These are phyloP conservation scores for Plasmodium cynomolgi DNA, from an alignment of 169 alveolate species.

Conservation along the genomic window DNA sequence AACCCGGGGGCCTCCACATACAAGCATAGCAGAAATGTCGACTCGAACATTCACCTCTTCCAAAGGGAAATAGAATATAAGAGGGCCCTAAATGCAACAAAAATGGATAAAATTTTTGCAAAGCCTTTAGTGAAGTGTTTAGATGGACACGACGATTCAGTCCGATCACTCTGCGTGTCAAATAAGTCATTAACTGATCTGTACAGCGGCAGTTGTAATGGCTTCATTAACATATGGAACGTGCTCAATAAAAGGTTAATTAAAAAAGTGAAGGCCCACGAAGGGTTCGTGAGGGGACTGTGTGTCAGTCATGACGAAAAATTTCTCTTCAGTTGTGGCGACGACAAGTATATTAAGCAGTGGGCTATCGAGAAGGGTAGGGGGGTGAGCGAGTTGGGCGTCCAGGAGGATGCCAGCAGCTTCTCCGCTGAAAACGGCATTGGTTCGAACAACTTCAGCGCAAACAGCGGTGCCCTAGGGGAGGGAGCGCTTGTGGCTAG, in stretches of 20 bases:
- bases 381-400: conserved; percentile 76
- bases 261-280: conserved; percentile 92
- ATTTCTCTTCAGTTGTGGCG: conserved; percentile 91
- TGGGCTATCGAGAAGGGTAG: conserved; percentile 79
- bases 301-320: conserved; percentile 84
- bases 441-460: neutral
- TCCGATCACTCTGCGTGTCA: conserved; percentile 84
- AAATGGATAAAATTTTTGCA: conserved; percentile 96
- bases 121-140: conserved; percentile 96
- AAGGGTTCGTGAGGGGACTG: conserved; percentile 95
- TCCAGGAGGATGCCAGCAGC: conserved; percentile 11
- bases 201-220: conserved; percentile 96
- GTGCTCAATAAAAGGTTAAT: conserved; percentile 89
- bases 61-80: conserved; percentile 92
- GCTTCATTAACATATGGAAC: conserved; percentile 96
- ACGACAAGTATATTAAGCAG: conserved; percentile 90
- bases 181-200: conserved; percentile 81
- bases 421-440: too few relatives aligned
- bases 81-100: conserved; percentile 97
- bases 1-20: conserved; percentile 56
- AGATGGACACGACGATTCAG: conserved; percentile 97
- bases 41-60: conserved; percentile 47
- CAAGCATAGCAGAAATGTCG: conserved; percentile 70
- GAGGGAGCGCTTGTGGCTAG: neutral
- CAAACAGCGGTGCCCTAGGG: conserved; percentile 2